Conservation (phyloP, 1,139 yeast species). For the Geotrichum cucujoidarum region DNA sequence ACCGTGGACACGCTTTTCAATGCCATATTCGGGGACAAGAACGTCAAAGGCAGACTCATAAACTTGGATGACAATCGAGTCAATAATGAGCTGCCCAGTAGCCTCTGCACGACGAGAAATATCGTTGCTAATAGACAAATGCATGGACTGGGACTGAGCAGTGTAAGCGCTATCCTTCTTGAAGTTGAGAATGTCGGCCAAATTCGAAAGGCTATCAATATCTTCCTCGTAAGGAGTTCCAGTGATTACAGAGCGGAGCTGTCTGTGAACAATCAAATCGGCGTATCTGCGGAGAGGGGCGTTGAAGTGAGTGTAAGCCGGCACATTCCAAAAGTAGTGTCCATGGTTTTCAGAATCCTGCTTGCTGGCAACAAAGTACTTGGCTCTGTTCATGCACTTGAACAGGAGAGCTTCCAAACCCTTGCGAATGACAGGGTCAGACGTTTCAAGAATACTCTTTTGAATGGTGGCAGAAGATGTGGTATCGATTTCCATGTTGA, state of each 20-base stretch:
- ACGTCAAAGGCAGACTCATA: slow-evolving; percentile 96
- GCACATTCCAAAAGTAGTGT: slow-evolving; percentile 77
- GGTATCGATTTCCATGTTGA: slow-evolving; percentile 62
- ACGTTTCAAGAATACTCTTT: slow-evolving; percentile 60
- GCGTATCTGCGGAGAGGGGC: slow-evolving; percentile 90
- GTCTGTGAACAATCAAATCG: slow-evolving; percentile 88
- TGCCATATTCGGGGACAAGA: slow-evolving; percentile 88
- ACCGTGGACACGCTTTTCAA: slow-evolving; percentile 95
- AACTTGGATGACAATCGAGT: slow-evolving; percentile 89
- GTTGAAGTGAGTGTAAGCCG: slow-evolving; percentile 89
- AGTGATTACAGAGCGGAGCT: slow-evolving; percentile 62
- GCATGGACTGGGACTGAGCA: slow-evolving; percentile 94
- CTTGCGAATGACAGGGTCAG: slow-evolving; percentile 59
- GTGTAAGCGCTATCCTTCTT: slow-evolving; percentile 89
- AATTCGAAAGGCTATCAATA: slow-evolving; percentile 66
- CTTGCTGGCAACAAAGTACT: slow-evolving; percentile 83
- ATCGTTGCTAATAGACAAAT: slow-evolving; percentile 75
- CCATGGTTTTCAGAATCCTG: slow-evolving; percentile 69
- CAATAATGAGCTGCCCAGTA: slow-evolving; percentile 65
- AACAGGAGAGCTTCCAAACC: slow-evolving; percentile 75
- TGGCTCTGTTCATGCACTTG: slow-evolving; percentile 82
- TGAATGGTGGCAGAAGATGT: slow-evolving; percentile 69
- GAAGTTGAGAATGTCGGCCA: slow-evolving; percentile 90
- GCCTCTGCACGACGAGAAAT: slow-evolving; percentile 71
- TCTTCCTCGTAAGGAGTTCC: slow-evolving; percentile 49